Evolutionary conservation across 2,329 filamentous ascomycete species (phyloP).

Genomic region (Blastomyces percursus): DNA sequence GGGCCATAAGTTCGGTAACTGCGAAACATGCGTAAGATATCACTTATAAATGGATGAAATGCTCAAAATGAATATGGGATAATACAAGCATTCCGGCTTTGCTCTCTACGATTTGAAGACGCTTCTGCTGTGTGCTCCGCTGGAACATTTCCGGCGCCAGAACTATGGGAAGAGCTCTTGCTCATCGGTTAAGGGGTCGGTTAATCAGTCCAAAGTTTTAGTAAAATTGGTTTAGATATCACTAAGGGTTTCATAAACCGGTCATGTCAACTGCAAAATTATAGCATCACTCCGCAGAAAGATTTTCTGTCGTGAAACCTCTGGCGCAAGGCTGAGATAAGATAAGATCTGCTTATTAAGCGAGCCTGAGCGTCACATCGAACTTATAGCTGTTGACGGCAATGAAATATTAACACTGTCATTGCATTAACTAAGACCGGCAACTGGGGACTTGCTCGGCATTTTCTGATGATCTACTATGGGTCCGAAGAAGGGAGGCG

Average conservation of each 20-base stretch:
- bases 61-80: not conserved
- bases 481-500: constrained; percentile 34
- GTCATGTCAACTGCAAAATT: not conserved
- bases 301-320: not conserved
- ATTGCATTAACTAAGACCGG: not conserved
- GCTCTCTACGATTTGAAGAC: constrained; percentile 14
- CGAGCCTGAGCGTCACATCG: not conserved
- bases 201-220: not conserved
- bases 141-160: not conserved
- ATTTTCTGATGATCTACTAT: constrained; percentile 18
- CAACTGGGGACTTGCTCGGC: not conserved
- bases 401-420: not conserved
- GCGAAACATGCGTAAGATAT: constrained; percentile 8
- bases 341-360: constrained; percentile 6
- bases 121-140: not conserved
- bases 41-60: not conserved
- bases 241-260: not conserved
- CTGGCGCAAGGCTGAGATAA: not conserved
- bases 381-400: not conserved
- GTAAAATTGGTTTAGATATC: not conserved
- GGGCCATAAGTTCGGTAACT: constrained; percentile 13
- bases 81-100: constrained; percentile 12
- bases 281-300: not conserved
- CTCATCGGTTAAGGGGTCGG: not conserved
- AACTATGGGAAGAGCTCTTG: not conserved